These are phyloP conservation scores for Cordyceps militaris DNA, from an alignment of 2,329 filamentous ascomycete genomes.

Conservation along the genomic window DNA sequence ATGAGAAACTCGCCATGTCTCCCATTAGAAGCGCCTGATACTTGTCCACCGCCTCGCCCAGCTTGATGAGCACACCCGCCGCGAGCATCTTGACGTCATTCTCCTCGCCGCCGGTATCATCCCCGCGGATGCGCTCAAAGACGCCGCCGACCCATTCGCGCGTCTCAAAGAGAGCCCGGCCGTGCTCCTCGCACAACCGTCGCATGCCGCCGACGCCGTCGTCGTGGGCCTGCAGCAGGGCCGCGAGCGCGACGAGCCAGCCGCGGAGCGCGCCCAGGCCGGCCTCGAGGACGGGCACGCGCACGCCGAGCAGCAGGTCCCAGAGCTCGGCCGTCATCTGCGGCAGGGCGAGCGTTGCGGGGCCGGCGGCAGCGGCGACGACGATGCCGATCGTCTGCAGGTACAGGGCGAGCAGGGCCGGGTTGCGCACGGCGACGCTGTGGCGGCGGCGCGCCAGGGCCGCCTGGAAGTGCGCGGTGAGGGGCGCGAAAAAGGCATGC, in stretches of 20 bases:
- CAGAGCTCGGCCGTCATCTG: constrained; percentile 81
- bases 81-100: constrained; percentile 72
- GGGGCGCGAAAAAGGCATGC: constrained; percentile 75
- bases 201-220: constrained; percentile 51
- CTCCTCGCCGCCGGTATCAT: constrained; percentile 56
- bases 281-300: constrained; percentile 54
- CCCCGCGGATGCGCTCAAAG: constrained; percentile 55
- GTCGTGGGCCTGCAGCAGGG: constrained; percentile 74
- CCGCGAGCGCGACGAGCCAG: constrained; percentile 70
- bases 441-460: constrained; percentile 41
- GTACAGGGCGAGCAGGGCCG: constrained; percentile 69
- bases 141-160: constrained; percentile 76
- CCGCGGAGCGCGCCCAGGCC: constrained; percentile 58
- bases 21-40: constrained; percentile 74
- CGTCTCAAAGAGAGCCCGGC: constrained; percentile 74
- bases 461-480: constrained; percentile 73
- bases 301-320: constrained; percentile 67
- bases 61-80: constrained; percentile 68
- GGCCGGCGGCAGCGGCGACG: constrained; percentile 68
- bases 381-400: constrained; percentile 81
- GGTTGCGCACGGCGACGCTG: constrained; percentile 60
- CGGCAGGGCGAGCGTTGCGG: constrained; percentile 66
- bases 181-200: constrained; percentile 65
- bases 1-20: constrained; percentile 43
- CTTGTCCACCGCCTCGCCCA: constrained; percentile 74